These are phyloP conservation scores for Euphrasia confusa DNA, from an alignment of 257 asterid genomes.

Conservation along the genomic window DNA sequence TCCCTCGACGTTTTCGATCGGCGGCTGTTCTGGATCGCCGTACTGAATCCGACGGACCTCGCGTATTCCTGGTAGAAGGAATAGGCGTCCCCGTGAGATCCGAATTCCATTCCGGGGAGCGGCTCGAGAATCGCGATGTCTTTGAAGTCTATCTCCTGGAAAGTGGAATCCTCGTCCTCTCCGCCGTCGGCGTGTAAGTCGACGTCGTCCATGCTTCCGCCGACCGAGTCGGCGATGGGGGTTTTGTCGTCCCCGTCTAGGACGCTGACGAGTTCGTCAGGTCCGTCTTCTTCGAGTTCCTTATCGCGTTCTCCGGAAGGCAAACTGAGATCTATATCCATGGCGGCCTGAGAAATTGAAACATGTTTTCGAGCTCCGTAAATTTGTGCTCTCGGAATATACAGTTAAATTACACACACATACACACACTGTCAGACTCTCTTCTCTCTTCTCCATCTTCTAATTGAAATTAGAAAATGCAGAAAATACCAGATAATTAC, in stretches of 20 bases:
- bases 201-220: conserved; percentile 44
- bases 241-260: conserved; percentile 60
- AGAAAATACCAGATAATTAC: no score
- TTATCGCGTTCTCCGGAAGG: conserved; percentile 84
- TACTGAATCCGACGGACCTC: conserved; percentile 82
- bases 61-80: conserved; percentile 96
- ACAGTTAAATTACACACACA: no score
- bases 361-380: conserved; percentile 19
- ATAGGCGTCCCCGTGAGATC: conserved; percentile 91
- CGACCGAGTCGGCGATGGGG: conserved; percentile 45
- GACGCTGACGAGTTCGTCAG: conserved; percentile 55
- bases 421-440: no score
- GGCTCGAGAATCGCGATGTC: conserved; percentile 88
- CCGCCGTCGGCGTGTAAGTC: conserved; percentile 56
- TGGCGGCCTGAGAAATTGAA: conserved; percentile 31
- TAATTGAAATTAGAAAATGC: no score
- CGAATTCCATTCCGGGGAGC: conserved; percentile 95
- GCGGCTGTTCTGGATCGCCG: conserved; percentile 93
- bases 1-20: conserved; percentile 88
- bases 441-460: no score
- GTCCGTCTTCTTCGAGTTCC: conserved; percentile 45
- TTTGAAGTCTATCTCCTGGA: conserved; percentile 49
- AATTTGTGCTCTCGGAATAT: no score
- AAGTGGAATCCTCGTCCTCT: conserved; percentile 49
- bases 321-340: conserved; percentile 92